Base-by-base conservation (phyloP, 2,329 filamentous ascomycete species). In the Xylaria polymorpha region DNA sequence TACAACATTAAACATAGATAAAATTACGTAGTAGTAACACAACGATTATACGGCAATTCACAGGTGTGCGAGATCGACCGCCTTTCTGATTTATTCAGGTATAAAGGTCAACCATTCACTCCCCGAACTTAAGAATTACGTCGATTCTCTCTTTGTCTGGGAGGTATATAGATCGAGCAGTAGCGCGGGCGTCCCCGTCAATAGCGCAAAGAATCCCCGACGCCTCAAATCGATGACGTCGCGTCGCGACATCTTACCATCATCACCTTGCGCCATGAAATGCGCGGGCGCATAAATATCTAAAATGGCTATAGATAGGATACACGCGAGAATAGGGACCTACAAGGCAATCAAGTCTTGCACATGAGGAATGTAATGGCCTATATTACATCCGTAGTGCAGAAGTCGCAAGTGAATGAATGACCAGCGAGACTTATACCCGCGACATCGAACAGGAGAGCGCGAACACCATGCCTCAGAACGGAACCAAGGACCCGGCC, bases 401-500 rank as follows among this genome's bases (percentile, higher is more conserved):
- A 15, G 10, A 48, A 29, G n/a, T 10, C 39, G 3, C 15, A 12
- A 43, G 35, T 63, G 53, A 66, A 69, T 62, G 58, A 59, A 69
- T 62, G 58, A 59, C 70, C 60, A 69, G 64, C 48, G 44, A 66
- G 29, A 68, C 58, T 51, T 60, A 69, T 20, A 67, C 44, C 29
- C 63, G 55, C 39, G 71, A 77, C 57, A 72, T 75, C n/a, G 71
- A 75, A 64, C 59, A 68, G 51, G 66, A 71, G 39, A 70, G 57
- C 37, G 58, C 46, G 25, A 56, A 66, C 35, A 20, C 44, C 56
- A 79, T 78, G 77, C 69, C 73, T 61, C 69, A 67, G 32, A 72
- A 76, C 56, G 65, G 69, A 29, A 53, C 43, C 37, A 74, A 69
- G 50, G 20, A 25, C 25, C 10, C 64, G 7, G 70, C 74, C 59